Conservation (phyloP, 1,284 basidiomycete genomes). For the Ganoderma sinense region DNA sequence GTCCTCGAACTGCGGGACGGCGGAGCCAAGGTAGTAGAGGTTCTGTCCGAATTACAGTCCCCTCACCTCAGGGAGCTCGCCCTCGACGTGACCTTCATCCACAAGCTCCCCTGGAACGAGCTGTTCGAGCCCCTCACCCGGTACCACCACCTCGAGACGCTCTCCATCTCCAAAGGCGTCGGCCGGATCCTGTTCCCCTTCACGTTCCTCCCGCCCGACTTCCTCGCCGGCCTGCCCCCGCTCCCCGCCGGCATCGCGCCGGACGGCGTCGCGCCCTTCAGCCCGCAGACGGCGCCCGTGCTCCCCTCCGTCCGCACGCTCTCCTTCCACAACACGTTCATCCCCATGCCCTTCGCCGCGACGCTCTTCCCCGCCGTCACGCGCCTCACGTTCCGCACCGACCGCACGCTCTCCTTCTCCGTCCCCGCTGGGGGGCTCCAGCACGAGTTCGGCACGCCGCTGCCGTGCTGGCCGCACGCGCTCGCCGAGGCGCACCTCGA, state of each 20-base stretch:
- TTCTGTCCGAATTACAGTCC: constrained; percentile 5
- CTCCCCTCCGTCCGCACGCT: constrained; percentile 21
- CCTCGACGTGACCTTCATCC: neutral
- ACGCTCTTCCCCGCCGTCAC: constrained; percentile 15
- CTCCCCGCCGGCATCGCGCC: neutral
- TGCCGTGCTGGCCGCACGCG: constrained; percentile 15
- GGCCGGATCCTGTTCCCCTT: constrained; percentile 1
- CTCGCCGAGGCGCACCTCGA: constrained; percentile 22
- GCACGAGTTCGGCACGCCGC: neutral
- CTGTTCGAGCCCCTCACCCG: constrained; percentile 13
- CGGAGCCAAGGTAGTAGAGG: neutral
- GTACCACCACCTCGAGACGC: constrained; percentile 5
- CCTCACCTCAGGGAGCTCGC: constrained; percentile 7
- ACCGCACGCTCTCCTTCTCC: constrained; percentile 11
- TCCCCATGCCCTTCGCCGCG: constrained; percentile 15
- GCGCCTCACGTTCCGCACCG: constrained; percentile 16
- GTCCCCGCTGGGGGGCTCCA: neutral
- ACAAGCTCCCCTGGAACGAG: neutral
- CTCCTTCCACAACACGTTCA: constrained; percentile 5
- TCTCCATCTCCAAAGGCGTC: constrained; percentile 15
- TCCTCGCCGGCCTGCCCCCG: neutral
- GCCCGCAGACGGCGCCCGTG: neutral
- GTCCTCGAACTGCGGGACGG: constrained; percentile 12
- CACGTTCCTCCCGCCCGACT: neutral
- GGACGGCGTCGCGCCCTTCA: neutral